Conservation (phyloP, 768 basidiomycete species). For the Suillus tomentosus region DNA sequence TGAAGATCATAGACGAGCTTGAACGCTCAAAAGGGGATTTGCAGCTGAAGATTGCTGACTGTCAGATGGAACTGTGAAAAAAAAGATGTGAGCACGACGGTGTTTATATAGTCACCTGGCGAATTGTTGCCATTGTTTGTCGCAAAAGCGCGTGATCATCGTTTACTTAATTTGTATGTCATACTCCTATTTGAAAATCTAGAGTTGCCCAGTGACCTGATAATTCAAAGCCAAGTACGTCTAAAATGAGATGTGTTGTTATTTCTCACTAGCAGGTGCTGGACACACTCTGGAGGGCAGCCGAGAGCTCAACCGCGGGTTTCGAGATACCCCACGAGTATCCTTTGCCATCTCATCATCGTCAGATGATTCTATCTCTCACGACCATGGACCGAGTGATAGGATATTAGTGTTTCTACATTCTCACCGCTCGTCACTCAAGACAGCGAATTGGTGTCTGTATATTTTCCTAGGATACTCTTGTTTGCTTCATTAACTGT, state of each 20-base stretch:
- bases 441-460: background rate
- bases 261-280: no score
- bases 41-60: conserved; percentile 2
- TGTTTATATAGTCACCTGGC: conserved; percentile 15
- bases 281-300: no score
- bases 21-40: conserved; percentile 21
- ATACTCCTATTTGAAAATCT: background rate
- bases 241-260: no score
- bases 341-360: background rate
- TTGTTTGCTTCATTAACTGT: background rate
- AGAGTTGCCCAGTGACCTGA: background rate
- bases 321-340: background rate
- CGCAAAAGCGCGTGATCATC: background rate
- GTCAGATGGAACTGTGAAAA: background rate
- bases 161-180: background rate
- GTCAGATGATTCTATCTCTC: background rate
- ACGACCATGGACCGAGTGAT: background rate
- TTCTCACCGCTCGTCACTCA: background rate
- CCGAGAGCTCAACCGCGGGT: no score
- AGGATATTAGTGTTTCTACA: background rate
- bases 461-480: background rate
- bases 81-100: background rate
- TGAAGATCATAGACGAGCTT: conserved; percentile 73
- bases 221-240: no score
- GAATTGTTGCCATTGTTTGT: background rate